Percentiles rank a stretch among this genome's conserved stretches.
phyloP scores from a whole-genome alignment of 2,329 filamentous ascomycete genomes.

The Hypoxylon sp. region DNA sequence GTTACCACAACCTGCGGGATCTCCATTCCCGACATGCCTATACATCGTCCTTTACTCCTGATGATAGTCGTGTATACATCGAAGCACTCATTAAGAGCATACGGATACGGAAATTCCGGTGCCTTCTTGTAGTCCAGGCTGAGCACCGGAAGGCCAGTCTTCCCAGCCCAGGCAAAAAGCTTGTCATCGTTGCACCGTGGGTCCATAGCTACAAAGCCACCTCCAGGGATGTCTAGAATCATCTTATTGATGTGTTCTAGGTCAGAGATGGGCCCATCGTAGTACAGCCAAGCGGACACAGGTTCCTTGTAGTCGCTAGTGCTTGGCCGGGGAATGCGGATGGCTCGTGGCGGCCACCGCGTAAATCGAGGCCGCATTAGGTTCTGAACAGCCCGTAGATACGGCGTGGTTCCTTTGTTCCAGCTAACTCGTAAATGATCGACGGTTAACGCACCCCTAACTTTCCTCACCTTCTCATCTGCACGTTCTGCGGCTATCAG shows the following conservation, averaged over 20 bases:
- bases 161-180: conserved; percentile 90
- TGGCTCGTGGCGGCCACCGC: conserved; percentile 83
- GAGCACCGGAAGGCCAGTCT: conserved; percentile 87
- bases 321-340: conserved; percentile 85
- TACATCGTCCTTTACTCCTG: conserved; percentile 78
- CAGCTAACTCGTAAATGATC: conserved; percentile 93
- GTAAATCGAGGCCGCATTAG: conserved; percentile 85
- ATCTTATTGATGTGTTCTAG: conserved; percentile 83
- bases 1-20: conserved; percentile 79
- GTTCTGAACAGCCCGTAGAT: conserved; percentile 79
- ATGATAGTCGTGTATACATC: conserved; percentile 85
- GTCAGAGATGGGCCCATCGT: conserved; percentile 86
- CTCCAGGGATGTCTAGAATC: conserved; percentile 91
- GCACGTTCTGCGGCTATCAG: conserved; percentile 92
- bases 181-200: conserved; percentile 96
- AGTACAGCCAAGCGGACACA: conserved; percentile 91
- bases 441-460: conserved; percentile 87
- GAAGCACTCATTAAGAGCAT: conserved; percentile 88
- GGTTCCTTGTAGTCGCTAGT: conserved; percentile 88
- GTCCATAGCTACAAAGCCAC: conserved; percentile 96
- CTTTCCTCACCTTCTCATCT: conserved; percentile 95
- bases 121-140: conserved; percentile 94
- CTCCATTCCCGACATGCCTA: conserved; percentile 78
- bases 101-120: conserved; percentile 87
- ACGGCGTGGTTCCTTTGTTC: conserved; percentile 95